Conservation (phyloP, 257 asterid species). For the Solanum dulcamara region DNA sequence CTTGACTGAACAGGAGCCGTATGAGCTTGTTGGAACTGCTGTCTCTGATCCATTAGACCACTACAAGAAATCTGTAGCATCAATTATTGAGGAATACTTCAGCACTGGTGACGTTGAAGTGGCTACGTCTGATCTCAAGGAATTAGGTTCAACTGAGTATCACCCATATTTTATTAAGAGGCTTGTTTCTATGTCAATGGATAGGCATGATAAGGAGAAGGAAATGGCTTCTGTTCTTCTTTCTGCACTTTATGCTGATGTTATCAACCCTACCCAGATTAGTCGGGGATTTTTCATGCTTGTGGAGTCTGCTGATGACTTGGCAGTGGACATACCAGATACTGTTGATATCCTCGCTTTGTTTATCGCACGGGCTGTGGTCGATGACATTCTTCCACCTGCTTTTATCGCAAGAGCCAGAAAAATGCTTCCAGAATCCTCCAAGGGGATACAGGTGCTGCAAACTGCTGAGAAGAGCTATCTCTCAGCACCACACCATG, state of each 20-base stretch:
- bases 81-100: slow-evolving; percentile 84
- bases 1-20: slow-evolving; percentile 60
- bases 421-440: slow-evolving; percentile 58
- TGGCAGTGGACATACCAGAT: slow-evolving; percentile 80
- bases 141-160: slow-evolving; percentile 70
- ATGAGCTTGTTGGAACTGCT: slow-evolving; percentile 69
- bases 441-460: slow-evolving; percentile 69
- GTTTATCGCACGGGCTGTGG: slow-evolving; percentile 89
- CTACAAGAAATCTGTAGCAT: slow-evolving; percentile 71
- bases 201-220: slow-evolving; percentile 88
- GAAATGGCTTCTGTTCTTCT: slow-evolving; percentile 98
- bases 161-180: slow-evolving; percentile 91
- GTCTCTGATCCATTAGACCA: slow-evolving; percentile 64
- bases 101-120: slow-evolving; percentile 80
- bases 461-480: slow-evolving; percentile 88
- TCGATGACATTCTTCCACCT: slow-evolving; percentile 92
- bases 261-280: slow-evolving; percentile 60
- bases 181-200: slow-evolving; percentile 93
- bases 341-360: slow-evolving; percentile 85
- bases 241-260: slow-evolving; percentile 82
- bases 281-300: slow-evolving; percentile 78
- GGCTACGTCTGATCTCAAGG: slow-evolving; percentile 82
- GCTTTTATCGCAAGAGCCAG: slow-evolving; percentile 76
- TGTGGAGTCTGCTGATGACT: slow-evolving; percentile 92
- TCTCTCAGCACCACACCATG: slow-evolving; percentile 97